Base-by-base conservation (phyloP, 371 early-diverging fungal species). In the Mortierella sp. region DNA sequence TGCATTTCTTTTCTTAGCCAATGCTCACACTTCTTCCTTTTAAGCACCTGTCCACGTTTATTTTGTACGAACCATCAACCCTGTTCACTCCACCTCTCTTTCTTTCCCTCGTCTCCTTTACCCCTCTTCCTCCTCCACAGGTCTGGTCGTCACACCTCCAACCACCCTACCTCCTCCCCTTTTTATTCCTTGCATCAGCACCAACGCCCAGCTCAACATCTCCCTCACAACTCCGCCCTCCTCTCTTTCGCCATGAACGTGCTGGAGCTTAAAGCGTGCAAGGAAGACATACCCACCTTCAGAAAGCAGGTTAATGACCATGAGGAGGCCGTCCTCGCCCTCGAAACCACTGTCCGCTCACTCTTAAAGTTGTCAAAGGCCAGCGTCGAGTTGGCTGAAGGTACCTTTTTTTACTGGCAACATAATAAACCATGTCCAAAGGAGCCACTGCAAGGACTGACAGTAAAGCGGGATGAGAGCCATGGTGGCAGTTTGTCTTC, bases 221-320 rank as follows among this genome's bases (percentile, higher is more conserved):
- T 16, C 28, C 28, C 61, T 54, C 78, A 31, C 59, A 34, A 71
- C 51, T 55, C 37, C 64, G 34, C 48, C 44, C 64, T 26, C n/a
- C 40, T 24, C 69, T 48, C 13, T 21, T 31, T 53, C 67, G 73
- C n/a, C 78, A 86, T 86, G 86, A 79, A 86, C 59, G 74, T 82
- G 37, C 88, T 93, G 73, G 93, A 93, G 69, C 87, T 93, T 57
- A 86, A 89, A 61, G 91, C 90, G 44, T 93, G 93, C 80, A 83
- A 91, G 74, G 93, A 93, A 53, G 93, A 93, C 79, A 91, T 90
- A 26, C 93, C 93, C n/a, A 86, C 77, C 44, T 93, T 93, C 71
- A 82, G 93, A 79, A 91, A 89, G 71, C 90, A 91, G 51, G 88
- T 93, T 48, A 87, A 88, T 44, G 88, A 90, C 51, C 90, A 91